phyloP scores from a whole-genome alignment of 805 yeast genomes.

The Wickerhamiella australiensis region DNA sequence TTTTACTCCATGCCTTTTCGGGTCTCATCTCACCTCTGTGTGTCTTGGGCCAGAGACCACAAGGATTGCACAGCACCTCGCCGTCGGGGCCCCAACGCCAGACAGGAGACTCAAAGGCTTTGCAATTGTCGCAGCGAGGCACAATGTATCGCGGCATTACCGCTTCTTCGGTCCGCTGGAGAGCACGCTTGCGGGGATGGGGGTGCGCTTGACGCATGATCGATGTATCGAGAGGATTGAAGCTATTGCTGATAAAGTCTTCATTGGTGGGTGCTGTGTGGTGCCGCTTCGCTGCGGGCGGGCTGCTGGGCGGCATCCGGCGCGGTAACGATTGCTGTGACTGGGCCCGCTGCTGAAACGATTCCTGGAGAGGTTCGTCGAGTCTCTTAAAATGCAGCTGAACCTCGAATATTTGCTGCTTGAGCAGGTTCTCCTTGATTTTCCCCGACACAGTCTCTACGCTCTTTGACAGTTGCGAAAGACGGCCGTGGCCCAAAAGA shows the following conservation, averaged over 20 bases:
- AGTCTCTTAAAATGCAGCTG: conserved; percentile 9
- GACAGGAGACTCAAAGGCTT: conserved; percentile 18
- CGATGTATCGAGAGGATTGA: conserved; percentile 2
- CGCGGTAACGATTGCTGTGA: neutral
- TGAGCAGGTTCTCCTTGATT: conserved; percentile 7
- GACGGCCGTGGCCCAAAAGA: conserved; percentile 32
- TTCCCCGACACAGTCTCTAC: conserved; percentile 9
- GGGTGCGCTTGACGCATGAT: conserved; percentile 5
- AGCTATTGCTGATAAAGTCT: conserved; percentile 6
- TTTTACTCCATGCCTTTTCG: conserved; percentile 23
- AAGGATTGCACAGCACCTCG: conserved; percentile 24
- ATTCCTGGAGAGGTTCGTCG: neutral
- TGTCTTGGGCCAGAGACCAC: conserved; percentile 26
- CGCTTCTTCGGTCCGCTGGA: conserved; percentile 6
- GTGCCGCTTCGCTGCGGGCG: conserved; percentile 6
- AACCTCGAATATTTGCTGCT: conserved; percentile 10
- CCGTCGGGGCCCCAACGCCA: conserved; percentile 19
- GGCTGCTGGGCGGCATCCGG: conserved; percentile 4
- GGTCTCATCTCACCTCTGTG: conserved; percentile 26
- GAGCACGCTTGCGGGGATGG: neutral
- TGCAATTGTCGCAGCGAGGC: conserved; percentile 20
- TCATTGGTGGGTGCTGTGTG: conserved; percentile 1
- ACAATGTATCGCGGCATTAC: neutral
- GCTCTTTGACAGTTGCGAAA: conserved; percentile 19
- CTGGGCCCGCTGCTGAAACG: neutral